Evolutionary conservation across 495 filamentous ascomycete species (phyloP).

Genomic region (Aspergillus cristatus): DNA sequence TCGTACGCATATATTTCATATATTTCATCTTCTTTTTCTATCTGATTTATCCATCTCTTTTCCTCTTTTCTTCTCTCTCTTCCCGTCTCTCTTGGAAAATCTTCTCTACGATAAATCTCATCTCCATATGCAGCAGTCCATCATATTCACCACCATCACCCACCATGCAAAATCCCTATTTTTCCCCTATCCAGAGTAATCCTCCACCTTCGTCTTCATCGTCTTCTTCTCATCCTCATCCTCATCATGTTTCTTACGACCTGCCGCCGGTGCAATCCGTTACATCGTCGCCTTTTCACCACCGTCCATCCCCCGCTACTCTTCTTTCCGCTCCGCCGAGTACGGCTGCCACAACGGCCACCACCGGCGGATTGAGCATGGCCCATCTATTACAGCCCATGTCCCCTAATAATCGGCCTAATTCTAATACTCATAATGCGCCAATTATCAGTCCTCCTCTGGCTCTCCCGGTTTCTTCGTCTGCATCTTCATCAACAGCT

Average conservation of each 20-base stretch:
- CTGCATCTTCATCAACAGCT: constrained; percentile 1
- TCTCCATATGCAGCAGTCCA: constrained; percentile 10
- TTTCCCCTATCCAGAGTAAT: neutral
- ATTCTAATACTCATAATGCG: constrained; percentile 13
- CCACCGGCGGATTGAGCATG: constrained; percentile 36
- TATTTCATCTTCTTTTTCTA: too few species aligned
- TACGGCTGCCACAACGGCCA: too few species aligned
- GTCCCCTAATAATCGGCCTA: constrained; percentile 11
- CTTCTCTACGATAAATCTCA: too few species aligned
- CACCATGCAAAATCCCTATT: constrained; percentile 4
- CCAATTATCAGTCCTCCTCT: too few species aligned
- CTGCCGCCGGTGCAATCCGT: constrained; percentile 33
- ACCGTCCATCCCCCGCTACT: constrained; percentile 20
- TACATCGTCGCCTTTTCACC: constrained; percentile 25
- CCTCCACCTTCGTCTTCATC: too few species aligned
- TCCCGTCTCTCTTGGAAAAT: too few species aligned
- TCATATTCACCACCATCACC: neutral
- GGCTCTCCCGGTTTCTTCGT: too few species aligned
- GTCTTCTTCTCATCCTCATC: constrained; percentile 12
- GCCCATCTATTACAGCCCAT: constrained; percentile 36
- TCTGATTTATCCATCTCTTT: too few species aligned
- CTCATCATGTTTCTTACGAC: constrained; percentile 24
- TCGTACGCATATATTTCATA: too few species aligned
- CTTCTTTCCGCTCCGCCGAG: constrained; percentile 36
- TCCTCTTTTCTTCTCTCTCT: too few species aligned